phyloP scores from a whole-genome alignment of 2,329 filamentous ascomycete species.

The Truncatella angustata region DNA sequence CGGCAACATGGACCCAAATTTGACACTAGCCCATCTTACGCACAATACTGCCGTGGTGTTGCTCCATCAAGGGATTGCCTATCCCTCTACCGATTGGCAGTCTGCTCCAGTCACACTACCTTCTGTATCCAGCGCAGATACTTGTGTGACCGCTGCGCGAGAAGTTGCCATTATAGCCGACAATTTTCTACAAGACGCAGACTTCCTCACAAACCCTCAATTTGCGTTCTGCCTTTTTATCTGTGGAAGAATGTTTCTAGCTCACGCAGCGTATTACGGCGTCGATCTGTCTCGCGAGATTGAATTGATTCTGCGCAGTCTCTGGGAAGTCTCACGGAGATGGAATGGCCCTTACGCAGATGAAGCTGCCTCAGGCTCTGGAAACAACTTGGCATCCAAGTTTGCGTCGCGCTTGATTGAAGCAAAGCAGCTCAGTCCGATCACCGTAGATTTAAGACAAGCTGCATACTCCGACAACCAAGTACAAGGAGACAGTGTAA shows the following conservation, averaged over 20 bases:
- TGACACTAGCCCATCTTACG: slow-evolving; percentile 47
- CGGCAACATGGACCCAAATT: slow-evolving; percentile 44
- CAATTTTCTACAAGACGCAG: slow-evolving; percentile 42
- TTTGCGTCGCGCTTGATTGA: slow-evolving; percentile 29
- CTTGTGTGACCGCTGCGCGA: slow-evolving; percentile 42
- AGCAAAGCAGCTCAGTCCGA: slow-evolving; percentile 24
- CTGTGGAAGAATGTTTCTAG: slow-evolving; percentile 40
- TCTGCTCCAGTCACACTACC: slow-evolving; percentile 35
- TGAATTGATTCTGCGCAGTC: slow-evolving; percentile 29
- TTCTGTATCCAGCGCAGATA: slow-evolving; percentile 45
- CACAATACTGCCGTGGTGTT: slow-evolving; percentile 50
- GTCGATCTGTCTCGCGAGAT: slow-evolving; percentile 27
- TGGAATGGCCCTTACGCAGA: slow-evolving; percentile 29
- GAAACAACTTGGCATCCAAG: slow-evolving; percentile 32
- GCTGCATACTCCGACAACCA: slow-evolving; percentile 30
- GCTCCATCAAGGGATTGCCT: slow-evolving; percentile 47
- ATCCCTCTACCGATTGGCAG: slow-evolving; percentile 32
- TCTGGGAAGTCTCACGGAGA: slow-evolving; percentile 34
- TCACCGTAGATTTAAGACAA: slow-evolving; percentile 30
- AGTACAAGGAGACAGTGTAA: not conserved
- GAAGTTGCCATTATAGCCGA: slow-evolving; percentile 44
- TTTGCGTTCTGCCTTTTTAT: slow-evolving; percentile 47
- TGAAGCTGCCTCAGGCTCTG: not conserved
- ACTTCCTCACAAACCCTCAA: slow-evolving; percentile 31
- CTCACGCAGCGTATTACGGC: slow-evolving; percentile 31